A percentile compares a stretch with the other conserved stretches of the same genome.
phyloP scores from a whole-genome alignment of 129 eudicot genomes.

The Escallonia rubra region DNA sequence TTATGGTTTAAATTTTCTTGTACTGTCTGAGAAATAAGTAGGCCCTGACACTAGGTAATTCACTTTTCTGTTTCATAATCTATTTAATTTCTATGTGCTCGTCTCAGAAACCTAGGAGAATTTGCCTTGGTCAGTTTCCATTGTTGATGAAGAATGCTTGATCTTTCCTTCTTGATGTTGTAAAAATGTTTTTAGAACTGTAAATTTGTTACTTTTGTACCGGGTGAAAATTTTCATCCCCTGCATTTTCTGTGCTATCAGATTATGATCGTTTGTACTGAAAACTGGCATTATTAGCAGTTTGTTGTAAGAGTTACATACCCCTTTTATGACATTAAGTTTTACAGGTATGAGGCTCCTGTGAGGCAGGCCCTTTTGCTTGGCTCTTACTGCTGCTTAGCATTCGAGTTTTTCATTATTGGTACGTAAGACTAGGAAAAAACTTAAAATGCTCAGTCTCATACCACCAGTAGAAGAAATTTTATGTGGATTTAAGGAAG shows the following conservation, averaged over 20 bases:
- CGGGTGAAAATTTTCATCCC: not conserved
- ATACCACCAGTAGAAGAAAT: conserved; percentile 21
- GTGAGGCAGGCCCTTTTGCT: not conserved
- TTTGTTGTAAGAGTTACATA: not conserved
- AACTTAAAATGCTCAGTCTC: conserved; percentile 15
- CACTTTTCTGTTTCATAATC: too few relatives aligned
- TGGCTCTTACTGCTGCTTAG: not conserved
- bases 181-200: too few relatives aligned
- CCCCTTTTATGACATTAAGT: not conserved
- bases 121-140: too few relatives aligned
- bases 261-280: not conserved
- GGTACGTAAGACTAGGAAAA: not conserved
- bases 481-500: conserved; percentile 27
- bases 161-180: too few relatives aligned
- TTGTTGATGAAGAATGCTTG: too few relatives aligned
- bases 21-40: too few relatives aligned
- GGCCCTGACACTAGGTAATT: too few relatives aligned
- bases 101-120: too few relatives aligned
- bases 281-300: not conserved
- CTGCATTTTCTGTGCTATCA: not conserved
- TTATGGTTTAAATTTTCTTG: too few relatives aligned
- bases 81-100: too few relatives aligned
- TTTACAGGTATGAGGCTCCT: not conserved
- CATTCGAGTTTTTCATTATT: not conserved
- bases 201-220: too few relatives aligned